These are phyloP conservation scores for Heliosperma pusillum DNA, from an alignment of 148 eudicot genomes.

Conservation along the genomic window DNA sequence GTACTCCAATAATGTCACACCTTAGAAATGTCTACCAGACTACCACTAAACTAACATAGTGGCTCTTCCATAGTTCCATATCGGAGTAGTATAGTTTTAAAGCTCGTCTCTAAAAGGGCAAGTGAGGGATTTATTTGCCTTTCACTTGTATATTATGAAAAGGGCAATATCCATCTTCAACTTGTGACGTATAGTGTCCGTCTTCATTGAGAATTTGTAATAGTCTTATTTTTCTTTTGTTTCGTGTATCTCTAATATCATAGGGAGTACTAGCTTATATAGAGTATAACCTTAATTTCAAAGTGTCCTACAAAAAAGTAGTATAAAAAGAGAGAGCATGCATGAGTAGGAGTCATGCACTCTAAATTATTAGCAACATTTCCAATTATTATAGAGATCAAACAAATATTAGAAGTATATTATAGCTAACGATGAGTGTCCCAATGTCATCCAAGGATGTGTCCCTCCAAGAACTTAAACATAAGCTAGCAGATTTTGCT, in stretches of 20 bases:
- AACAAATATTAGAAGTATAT: background rate
- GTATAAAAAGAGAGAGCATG: background rate
- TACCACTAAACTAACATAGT: background rate
- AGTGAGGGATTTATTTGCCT: too few relatives aligned
- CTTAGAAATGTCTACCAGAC: conserved; percentile 3
- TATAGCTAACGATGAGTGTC: background rate
- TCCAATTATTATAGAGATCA: background rate
- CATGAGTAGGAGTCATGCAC: background rate
- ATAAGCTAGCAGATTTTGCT: conserved; percentile 51
- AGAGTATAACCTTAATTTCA: background rate
- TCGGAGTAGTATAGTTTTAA: too few relatives aligned
- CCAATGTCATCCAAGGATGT: conserved; percentile 40
- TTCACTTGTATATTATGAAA: too few relatives aligned
- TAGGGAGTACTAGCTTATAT: too few relatives aligned
- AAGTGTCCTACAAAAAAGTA: background rate
- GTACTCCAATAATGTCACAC: background rate
- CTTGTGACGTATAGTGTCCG: too few relatives aligned
- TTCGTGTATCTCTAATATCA: too few relatives aligned
- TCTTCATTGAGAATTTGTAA: too few relatives aligned
- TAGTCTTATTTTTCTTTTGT: background rate
- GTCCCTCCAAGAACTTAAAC: conserved; percentile 55
- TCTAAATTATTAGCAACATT: too few relatives aligned
- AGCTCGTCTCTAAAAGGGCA: too few relatives aligned
- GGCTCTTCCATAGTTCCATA: conserved; percentile 1
- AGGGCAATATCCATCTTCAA: too few relatives aligned